Conservation (phyloP, 495 filamentous ascomycete species). For the Xylaria longipes region DNA sequence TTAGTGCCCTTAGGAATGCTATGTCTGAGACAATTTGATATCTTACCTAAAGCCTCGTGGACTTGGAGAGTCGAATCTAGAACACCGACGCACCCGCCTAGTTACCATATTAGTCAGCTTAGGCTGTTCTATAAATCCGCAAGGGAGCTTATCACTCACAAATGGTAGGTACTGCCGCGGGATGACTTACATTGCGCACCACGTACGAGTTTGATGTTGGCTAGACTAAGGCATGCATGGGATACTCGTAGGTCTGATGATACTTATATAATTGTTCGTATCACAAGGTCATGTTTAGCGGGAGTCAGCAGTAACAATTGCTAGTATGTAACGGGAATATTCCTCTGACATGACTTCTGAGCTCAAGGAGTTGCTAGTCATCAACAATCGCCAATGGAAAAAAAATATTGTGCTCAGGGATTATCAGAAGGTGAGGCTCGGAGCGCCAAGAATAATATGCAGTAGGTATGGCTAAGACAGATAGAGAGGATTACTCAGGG, state of each 20-base stretch:
- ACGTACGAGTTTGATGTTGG: neutral
- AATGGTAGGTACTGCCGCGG: neutral
- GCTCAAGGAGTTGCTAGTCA: neutral
- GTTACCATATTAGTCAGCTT: neutral
- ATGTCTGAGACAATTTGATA: neutral
- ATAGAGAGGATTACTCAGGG: neutral
- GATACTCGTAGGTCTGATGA: neutral
- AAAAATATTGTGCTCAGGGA: neutral
- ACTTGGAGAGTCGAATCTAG: constrained; percentile 7
- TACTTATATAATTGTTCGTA: neutral
- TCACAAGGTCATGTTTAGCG: neutral
- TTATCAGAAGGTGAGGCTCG: neutral
- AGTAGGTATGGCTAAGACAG: neutral
- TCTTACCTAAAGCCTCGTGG: neutral
- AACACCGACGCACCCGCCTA: constrained; percentile 4
- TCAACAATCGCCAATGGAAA: neutral
- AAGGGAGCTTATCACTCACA: neutral
- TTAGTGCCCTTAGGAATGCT: neutral
- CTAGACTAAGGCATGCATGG: neutral
- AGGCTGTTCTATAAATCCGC: constrained; percentile 12
- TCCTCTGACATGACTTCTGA: neutral
- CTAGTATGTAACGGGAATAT: neutral
- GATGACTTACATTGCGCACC: constrained; percentile 8
- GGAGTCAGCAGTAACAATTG: neutral
- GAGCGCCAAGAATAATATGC: neutral